phyloP scores from a whole-genome alignment of 305 asterid species.

The Petunia hybrid region DNA sequence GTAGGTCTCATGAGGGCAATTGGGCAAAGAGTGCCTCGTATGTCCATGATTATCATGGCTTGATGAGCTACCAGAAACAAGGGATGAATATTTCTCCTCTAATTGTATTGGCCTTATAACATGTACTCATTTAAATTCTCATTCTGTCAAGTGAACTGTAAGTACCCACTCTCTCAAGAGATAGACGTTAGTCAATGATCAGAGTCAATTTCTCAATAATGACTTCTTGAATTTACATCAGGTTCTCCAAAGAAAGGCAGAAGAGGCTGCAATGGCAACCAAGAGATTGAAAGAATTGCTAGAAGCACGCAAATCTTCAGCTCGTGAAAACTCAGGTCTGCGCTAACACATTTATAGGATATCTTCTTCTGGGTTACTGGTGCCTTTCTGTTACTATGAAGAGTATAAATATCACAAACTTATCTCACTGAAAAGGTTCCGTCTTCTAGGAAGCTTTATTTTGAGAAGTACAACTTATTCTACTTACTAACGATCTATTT shows the following conservation, averaged over 20 bases:
- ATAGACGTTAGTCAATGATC: slow-evolving; percentile 26
- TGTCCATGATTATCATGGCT: too few species aligned
- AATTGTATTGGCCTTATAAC: too few species aligned
- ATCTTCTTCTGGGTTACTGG: too few species aligned
- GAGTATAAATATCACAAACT: too few species aligned
- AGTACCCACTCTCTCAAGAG: slow-evolving; percentile 69
- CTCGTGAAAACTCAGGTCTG: slow-evolving; percentile 82
- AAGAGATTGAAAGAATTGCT: slow-evolving; percentile 43
- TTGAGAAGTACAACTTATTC: too few species aligned
- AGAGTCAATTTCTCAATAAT: slow-evolving; percentile 29
- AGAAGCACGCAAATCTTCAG: slow-evolving; percentile 86
- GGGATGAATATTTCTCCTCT: too few species aligned
- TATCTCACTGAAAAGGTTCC: too few species aligned
- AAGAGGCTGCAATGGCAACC: slow-evolving; percentile 99
- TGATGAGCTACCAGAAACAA: too few species aligned
- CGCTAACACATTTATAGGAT: neutral
- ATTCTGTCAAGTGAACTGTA: slow-evolving; percentile 92
- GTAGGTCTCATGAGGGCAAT: too few species aligned
- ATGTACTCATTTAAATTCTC: slow-evolving; percentile 42
- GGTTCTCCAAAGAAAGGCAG: slow-evolving; percentile 99
- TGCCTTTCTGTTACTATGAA: too few species aligned
- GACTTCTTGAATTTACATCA: slow-evolving; percentile 41
- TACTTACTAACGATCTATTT: too few species aligned
- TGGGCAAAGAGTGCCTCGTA: too few species aligned
- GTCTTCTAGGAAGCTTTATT: neutral